These are phyloP conservation scores for Gossypium davidsonii DNA, from an alignment of 441 rosid species.

Conservation along the genomic window DNA sequence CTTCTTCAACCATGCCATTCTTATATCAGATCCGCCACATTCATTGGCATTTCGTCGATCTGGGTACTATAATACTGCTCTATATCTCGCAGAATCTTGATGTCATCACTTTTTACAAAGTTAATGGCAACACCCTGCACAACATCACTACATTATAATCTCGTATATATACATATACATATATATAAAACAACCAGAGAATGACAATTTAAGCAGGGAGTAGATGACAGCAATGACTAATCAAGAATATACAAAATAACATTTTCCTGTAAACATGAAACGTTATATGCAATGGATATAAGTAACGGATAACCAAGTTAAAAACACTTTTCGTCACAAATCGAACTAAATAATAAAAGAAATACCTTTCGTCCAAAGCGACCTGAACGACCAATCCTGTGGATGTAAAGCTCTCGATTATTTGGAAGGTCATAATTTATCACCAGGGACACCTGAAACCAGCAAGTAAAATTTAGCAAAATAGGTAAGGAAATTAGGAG, in stretches of 20 bases:
- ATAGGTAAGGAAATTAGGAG: not conserved
- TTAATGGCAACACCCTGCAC: slow-evolving; percentile 91
- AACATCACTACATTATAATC: not conserved
- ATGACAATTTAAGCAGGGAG: not conserved
- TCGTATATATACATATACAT: not conserved
- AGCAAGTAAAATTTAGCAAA: slow-evolving; percentile 3
- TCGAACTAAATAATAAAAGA: not conserved
- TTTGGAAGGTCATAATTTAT: slow-evolving; percentile 93
- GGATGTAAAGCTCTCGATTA: slow-evolving; percentile 94
- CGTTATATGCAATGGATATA: not conserved
- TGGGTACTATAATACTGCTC: slow-evolving; percentile 97
- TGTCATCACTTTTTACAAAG: slow-evolving; percentile 89
- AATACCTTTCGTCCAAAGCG: slow-evolving; percentile 39
- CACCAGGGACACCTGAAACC: slow-evolving; percentile 71
- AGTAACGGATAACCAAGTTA: not conserved
- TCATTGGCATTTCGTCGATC: slow-evolving; percentile 98
- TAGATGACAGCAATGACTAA: not conserved
- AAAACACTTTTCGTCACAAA: not conserved
- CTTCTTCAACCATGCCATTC: not conserved
- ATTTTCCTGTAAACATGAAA: not conserved
- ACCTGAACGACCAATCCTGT: slow-evolving; percentile 93
- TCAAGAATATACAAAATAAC: not conserved
- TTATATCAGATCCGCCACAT: slow-evolving; percentile 83
- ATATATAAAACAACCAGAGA: not conserved
- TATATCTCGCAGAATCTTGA: slow-evolving; percentile 87